A percentile compares a stretch with the other conserved stretches of the same genome.
Evolutionary conservation across 352 stramenopile genomes (phyloP).

Genomic region (Globisporangium nunn): DNA sequence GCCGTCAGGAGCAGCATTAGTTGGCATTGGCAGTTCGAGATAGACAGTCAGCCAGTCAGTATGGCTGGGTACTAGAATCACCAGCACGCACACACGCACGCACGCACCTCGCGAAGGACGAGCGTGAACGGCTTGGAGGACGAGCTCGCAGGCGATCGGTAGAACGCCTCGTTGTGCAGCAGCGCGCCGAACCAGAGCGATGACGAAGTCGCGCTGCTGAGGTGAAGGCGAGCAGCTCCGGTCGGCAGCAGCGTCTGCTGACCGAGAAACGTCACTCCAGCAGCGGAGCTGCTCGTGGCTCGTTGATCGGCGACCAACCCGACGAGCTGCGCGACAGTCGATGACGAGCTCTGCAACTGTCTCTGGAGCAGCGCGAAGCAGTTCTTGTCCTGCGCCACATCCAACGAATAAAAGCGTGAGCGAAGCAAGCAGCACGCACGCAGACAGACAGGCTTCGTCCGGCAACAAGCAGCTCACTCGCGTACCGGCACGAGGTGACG

Average conservation of each 20-base stretch:
- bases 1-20: background rate
- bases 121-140: constrained; percentile 36
- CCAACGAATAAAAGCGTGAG: background rate
- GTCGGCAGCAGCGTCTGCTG: constrained; percentile 32
- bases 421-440: background rate
- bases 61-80: no score
- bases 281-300: constrained; percentile 16
- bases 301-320: constrained; percentile 47
- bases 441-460: no score
- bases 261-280: constrained; percentile 31
- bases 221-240: constrained; percentile 32
- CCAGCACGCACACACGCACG: background rate
- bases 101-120: constrained; percentile 22
- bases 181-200: constrained; percentile 42
- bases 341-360: constrained; percentile 11
- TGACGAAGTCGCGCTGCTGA: constrained; percentile 9
- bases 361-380: constrained; percentile 34
- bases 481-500: constrained; percentile 39
- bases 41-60: no score
- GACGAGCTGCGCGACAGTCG: constrained; percentile 20
- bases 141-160: constrained; percentile 3
- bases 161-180: constrained; percentile 30
- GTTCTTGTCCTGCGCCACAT: constrained; percentile 34
- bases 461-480: background rate
- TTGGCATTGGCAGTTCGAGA: no score